phyloP scores from a whole-genome alignment of 257 asterid genomes.

The Petrea volubilis region DNA sequence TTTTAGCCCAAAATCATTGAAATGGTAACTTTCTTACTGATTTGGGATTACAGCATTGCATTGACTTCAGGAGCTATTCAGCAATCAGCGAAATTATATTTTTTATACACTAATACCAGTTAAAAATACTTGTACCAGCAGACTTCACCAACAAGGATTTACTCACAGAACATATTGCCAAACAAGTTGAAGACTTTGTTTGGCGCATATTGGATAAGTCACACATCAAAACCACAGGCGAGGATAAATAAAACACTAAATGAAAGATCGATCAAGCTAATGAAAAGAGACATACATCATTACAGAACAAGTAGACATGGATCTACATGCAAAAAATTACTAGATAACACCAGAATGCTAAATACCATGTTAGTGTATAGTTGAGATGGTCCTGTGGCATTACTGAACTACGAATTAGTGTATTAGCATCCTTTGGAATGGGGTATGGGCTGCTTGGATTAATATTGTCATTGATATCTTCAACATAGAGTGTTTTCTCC shows the following conservation, averaged over 20 bases:
- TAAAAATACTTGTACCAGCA: not conserved
- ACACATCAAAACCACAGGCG: not conserved
- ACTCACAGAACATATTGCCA: not conserved
- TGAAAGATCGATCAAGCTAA: not conserved
- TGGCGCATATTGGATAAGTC: not conserved
- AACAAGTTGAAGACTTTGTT: not conserved
- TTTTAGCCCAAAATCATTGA: not conserved
- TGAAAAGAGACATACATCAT: not conserved
- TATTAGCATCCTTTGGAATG: conserved; percentile 70
- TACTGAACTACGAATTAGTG: conserved; percentile 75
- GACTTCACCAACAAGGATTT: not conserved
- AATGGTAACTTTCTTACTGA: not conserved
- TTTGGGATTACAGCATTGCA: not conserved
- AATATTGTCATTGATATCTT: conserved; percentile 68
- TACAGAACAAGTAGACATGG: not conserved
- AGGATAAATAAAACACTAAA: not conserved
- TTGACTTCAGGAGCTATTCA: not conserved
- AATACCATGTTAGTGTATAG: conserved; percentile 84
- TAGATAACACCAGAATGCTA: conserved; percentile 9
- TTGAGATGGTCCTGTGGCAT: conserved; percentile 98
- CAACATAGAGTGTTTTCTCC: conserved; percentile 70
- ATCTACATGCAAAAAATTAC: not conserved
- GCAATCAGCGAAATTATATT: not conserved
- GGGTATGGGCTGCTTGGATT: conserved; percentile 89
- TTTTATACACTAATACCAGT: not conserved